Evolutionary conservation across 768 basidiomycete species (phyloP).

Genomic region (Butyriboletus loyo): DNA sequence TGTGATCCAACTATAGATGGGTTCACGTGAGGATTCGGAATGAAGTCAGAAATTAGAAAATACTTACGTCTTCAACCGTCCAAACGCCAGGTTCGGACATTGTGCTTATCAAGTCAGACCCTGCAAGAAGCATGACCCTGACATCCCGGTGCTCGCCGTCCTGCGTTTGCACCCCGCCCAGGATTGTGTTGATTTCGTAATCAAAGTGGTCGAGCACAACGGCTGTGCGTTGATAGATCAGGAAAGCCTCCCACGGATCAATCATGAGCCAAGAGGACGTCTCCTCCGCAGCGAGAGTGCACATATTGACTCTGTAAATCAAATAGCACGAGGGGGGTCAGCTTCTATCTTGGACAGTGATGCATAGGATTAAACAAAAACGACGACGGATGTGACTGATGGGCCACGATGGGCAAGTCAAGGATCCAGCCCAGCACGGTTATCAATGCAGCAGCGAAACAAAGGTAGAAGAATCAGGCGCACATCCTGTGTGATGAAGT

Average conservation of each 20-base stretch:
- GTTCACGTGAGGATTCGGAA: constrained; percentile 13
- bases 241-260: constrained; percentile 96
- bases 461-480: constrained; percentile 14
- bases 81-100: constrained; percentile 99
- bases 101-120: constrained; percentile 96
- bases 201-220: constrained; percentile 98
- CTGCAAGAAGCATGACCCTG: constrained; percentile 91
- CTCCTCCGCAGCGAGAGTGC: constrained; percentile 84
- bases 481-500: constrained; percentile 6
- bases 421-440: constrained; percentile 4
- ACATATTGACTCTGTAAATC: constrained; percentile 73
- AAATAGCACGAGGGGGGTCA: constrained; percentile 20
- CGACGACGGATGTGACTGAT: constrained; percentile 7
- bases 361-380: background rate
- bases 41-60: constrained; percentile 4
- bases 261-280: constrained; percentile 96
- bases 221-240: constrained; percentile 92
- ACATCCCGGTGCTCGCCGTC: constrained; percentile 74
- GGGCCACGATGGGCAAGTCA: constrained; percentile 7
- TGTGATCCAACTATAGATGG: constrained; percentile 80
- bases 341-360: constrained; percentile 12
- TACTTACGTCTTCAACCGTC: constrained; percentile 87
- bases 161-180: constrained; percentile 73
- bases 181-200: constrained; percentile 82
- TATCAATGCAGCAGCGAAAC: constrained; percentile 9